A percentile compares a stretch with the other conserved stretches of the same genome.
Evolutionary conservation across 352 stramenopile genomes (phyloP).

Genomic region (Salisapilia sapeloensis): DNA sequence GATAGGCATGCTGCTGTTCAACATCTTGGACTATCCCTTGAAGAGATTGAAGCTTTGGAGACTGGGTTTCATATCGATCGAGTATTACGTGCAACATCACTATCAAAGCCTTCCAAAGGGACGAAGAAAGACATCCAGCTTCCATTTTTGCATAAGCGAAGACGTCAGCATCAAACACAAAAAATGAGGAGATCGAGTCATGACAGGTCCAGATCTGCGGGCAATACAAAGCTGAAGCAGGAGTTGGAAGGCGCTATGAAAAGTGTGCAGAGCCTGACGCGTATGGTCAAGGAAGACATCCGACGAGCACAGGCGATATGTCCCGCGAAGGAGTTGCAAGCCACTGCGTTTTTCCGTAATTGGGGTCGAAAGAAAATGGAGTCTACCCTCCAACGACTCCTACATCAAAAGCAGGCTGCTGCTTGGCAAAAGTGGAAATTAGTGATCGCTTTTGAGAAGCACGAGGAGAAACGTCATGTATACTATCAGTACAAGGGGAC

Average conservation of each 20-base stretch:
- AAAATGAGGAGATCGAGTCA: constrained; percentile 1
- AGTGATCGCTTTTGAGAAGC: constrained; percentile 29
- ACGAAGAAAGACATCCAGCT: constrained; percentile 1
- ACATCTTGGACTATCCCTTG: constrained; percentile 31
- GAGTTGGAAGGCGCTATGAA: constrained; percentile 37
- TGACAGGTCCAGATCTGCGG: neutral
- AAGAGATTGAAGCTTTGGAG: constrained; percentile 53
- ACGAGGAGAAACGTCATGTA: constrained; percentile 50
- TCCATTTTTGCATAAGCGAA: constrained; percentile 6
- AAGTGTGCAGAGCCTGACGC: constrained; percentile 47
- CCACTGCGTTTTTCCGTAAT: constrained; percentile 26
- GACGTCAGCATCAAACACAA: constrained; percentile 4
- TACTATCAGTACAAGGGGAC: constrained; percentile 68
- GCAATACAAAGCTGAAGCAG: constrained; percentile 15
- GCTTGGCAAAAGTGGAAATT: constrained; percentile 45
- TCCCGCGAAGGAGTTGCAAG: constrained; percentile 22
- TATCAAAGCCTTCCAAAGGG: neutral
- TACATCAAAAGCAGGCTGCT: constrained; percentile 46
- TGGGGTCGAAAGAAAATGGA: constrained; percentile 68
- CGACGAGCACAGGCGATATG: constrained; percentile 51
- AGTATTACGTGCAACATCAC: neutral
- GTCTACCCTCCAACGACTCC: constrained; percentile 43
- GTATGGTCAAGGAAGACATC: constrained; percentile 60
- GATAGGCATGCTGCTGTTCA: constrained; percentile 46
- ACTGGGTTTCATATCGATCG: constrained; percentile 27